Evolutionary conservation across 2,329 filamentous ascomycete species (phyloP).

Genomic region (Colletotrichum spinosum): DNA sequence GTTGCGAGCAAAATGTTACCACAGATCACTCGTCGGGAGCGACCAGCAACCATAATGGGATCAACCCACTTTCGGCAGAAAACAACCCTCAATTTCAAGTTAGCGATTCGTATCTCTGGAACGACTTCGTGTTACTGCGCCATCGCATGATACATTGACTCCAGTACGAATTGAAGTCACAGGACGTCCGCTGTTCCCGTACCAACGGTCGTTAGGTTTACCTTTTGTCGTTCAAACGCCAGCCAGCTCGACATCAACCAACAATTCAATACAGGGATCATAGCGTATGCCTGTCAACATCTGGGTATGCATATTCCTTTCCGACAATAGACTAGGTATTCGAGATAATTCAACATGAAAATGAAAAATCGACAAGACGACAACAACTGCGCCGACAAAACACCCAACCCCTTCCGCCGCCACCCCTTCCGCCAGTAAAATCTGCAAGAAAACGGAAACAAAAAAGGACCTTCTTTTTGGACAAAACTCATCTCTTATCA

Average conservation of each 20-base stretch:
- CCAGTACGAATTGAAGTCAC: too few species aligned
- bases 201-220: too few species aligned
- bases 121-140: too few species aligned
- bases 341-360: slow-evolving; percentile 17
- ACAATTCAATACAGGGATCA: background rate
- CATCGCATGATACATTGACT: too few species aligned
- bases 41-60: too few species aligned
- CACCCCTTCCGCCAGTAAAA: slow-evolving; percentile 39
- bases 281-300: slow-evolving; percentile 14
- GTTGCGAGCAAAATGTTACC: too few species aligned
- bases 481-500: slow-evolving; percentile 34
- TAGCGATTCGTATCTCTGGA: too few species aligned
- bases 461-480: slow-evolving; percentile 31
- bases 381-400: slow-evolving; percentile 34
- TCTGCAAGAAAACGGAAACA: slow-evolving; percentile 27
- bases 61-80: too few species aligned
- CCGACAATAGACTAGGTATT: slow-evolving; percentile 37
- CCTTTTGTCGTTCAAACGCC: background rate
- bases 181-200: too few species aligned
- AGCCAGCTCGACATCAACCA: background rate
- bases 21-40: too few species aligned
- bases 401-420: slow-evolving; percentile 32
- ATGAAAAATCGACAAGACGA: background rate
- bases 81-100: too few species aligned
- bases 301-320: slow-evolving; percentile 36